phyloP scores from a whole-genome alignment of 2,329 filamentous ascomycete species.

The Ceratocystis destructans region DNA sequence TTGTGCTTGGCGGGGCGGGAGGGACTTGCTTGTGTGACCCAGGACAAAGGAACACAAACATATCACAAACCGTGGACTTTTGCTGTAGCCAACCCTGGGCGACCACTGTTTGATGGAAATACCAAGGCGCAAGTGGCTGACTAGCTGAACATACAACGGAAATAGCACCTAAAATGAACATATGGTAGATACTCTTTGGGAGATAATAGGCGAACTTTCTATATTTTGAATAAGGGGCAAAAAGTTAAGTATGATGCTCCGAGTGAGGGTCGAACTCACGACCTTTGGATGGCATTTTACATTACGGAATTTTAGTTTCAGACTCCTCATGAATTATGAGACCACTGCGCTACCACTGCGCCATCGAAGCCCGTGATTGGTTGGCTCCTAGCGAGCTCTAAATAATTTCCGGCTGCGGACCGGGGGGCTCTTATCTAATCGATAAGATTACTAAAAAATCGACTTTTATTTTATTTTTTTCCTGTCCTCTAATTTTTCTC shows the following conservation, averaged over 20 bases:
- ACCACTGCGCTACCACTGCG: constrained; percentile 19
- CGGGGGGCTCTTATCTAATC: neutral
- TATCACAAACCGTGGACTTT: no score
- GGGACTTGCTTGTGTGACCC: neutral
- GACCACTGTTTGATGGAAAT: no score
- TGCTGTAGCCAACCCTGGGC: no score
- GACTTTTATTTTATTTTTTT: neutral
- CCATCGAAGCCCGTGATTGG: constrained; percentile 17
- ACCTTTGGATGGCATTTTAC: constrained; percentile 20
- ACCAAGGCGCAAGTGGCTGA: neutral
- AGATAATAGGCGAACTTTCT: neutral
- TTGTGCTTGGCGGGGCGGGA: neutral
- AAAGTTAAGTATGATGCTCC: constrained; percentile 15
- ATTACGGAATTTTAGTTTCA: constrained; percentile 5
- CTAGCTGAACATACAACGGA: neutral
- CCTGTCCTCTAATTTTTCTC: neutral
- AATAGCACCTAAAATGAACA: neutral
- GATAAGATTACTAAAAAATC: neutral
- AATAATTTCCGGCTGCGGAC: neutral
- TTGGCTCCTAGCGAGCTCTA: neutral
- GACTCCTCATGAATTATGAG: constrained; percentile 19
- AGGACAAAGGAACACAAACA: neutral
- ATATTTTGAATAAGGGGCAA: neutral
- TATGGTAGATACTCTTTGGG: neutral
- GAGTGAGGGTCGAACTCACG: constrained; percentile 21